phyloP scores from a whole-genome alignment of 345 rosid genomes.

The Camelina sativa region DNA sequence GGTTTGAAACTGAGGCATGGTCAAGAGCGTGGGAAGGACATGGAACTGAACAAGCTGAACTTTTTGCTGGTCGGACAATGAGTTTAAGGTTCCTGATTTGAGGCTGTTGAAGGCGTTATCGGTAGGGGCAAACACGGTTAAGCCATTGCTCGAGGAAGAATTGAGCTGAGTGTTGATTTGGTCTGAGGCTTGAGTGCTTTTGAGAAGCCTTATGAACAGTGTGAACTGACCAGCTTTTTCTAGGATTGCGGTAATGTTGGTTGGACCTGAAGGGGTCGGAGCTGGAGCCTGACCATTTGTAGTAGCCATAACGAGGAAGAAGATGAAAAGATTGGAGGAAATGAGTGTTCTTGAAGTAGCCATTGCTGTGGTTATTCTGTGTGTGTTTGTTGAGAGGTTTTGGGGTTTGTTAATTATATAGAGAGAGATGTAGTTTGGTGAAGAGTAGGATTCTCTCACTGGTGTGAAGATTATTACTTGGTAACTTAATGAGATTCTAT shows the following conservation, averaged over 20 bases:
- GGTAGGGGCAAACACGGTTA: conserved; percentile 80
- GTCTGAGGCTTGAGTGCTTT: conserved; percentile 64
- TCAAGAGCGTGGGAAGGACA: conserved; percentile 61
- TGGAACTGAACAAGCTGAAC: conserved; percentile 84
- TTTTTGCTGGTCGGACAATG: conserved; percentile 67
- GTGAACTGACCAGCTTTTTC: conserved; percentile 86
- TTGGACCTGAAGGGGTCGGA: conserved; percentile 59
- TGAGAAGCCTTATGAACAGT: conserved; percentile 62
- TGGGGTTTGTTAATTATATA: conserved; percentile 37
- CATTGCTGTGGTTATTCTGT: conserved; percentile 41
- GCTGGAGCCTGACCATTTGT: conserved; percentile 55
- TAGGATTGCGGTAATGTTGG: conserved; percentile 71
- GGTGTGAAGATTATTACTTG: conserved; percentile 38
- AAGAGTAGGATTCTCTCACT: conserved; percentile 36
- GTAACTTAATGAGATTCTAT: conserved; percentile 28
- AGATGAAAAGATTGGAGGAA: conserved; percentile 31
- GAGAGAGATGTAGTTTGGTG: conserved; percentile 37
- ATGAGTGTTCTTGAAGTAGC: conserved; percentile 40
- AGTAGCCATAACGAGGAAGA: conserved; percentile 42
- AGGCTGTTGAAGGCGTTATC: conserved; percentile 76
- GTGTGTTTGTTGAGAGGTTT: conserved; percentile 33
- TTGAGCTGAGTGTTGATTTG: conserved; percentile 81
- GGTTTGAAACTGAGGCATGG: conserved; percentile 82
- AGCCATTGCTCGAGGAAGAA: conserved; percentile 67
- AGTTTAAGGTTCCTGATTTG: conserved; percentile 72